phyloP scores from a whole-genome alignment of 495 filamentous ascomycete genomes.

The Tuber calosporum region DNA sequence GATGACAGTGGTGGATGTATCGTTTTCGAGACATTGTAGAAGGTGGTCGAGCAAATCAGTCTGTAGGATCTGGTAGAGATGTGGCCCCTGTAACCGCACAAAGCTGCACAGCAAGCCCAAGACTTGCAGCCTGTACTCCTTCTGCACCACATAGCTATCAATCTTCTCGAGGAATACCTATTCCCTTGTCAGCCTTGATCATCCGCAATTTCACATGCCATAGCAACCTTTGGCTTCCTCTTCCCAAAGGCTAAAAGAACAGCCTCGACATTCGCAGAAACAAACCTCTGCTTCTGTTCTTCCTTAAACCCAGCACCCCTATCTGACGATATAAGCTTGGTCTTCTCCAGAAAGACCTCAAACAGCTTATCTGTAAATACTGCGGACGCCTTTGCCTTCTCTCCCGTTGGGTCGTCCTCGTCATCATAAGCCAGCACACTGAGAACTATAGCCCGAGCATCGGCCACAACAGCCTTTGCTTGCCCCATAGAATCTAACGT shows the following conservation, averaged over 20 bases:
- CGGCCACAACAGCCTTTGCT: constrained; percentile 54
- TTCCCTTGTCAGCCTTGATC: constrained; percentile 29
- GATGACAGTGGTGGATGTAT: constrained; percentile 62
- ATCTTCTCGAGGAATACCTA: constrained; percentile 57
- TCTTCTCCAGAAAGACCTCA: constrained; percentile 54
- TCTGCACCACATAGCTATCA: constrained; percentile 54
- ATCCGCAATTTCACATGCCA: neutral
- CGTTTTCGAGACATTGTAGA: constrained; percentile 60
- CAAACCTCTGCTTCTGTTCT: constrained; percentile 46
- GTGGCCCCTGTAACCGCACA: constrained; percentile 60
- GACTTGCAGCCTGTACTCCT: constrained; percentile 52
- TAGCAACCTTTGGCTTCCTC: constrained; percentile 57
- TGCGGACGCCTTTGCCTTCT: constrained; percentile 44
- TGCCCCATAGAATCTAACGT: constrained; percentile 52
- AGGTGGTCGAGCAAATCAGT: constrained; percentile 61
- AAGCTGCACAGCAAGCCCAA: constrained; percentile 58
- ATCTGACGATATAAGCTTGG: constrained; percentile 45
- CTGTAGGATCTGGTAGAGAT: constrained; percentile 60
- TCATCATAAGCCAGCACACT: constrained; percentile 54
- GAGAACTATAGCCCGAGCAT: constrained; percentile 54
- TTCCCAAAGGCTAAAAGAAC: constrained; percentile 56
- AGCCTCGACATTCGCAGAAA: constrained; percentile 49
- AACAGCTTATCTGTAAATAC: constrained; percentile 52
- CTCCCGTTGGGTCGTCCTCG: constrained; percentile 48
- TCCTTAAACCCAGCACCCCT: constrained; percentile 51